Conservation (phyloP, 1,139 yeast species). For the Sugiyamaella neomexicana region DNA sequence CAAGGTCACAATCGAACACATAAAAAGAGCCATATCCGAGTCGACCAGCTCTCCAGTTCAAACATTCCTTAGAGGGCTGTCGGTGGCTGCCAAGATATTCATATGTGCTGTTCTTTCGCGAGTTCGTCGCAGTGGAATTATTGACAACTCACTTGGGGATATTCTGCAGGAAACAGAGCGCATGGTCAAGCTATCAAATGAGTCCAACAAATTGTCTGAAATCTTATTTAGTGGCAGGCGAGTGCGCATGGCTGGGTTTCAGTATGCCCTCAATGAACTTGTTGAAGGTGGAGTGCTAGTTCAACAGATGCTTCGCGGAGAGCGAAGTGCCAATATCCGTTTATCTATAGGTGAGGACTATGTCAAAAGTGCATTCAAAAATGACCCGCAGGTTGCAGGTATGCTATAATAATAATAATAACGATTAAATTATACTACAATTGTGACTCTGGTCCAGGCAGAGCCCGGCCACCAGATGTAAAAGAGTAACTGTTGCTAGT, state of each 20-base stretch:
- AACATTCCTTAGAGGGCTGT: conserved; percentile 56
- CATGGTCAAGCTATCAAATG: conserved; percentile 42
- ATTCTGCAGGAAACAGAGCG: conserved; percentile 73
- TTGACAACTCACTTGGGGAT: conserved; percentile 73
- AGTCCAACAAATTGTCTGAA: conserved; percentile 28
- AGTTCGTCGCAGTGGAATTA: conserved; percentile 65
- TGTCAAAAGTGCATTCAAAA: conserved; percentile 56
- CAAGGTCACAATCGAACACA: conserved; percentile 66
- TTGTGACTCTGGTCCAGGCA: not conserved
- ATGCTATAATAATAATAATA: conserved; percentile 30
- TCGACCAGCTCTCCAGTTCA: conserved; percentile 73
- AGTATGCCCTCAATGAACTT: conserved; percentile 60
- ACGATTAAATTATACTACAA: not conserved
- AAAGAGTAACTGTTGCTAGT: not conserved
- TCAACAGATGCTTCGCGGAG: conserved; percentile 67
- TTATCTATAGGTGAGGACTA: conserved; percentile 73
- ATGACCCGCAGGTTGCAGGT: conserved; percentile 49
- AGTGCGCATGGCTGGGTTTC: conserved; percentile 48
- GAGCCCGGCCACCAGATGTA: not conserved
- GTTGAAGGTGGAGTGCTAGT: conserved; percentile 75
- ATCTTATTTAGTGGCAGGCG: conserved; percentile 27
- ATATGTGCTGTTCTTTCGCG: conserved; percentile 66
- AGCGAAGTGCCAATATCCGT: conserved; percentile 62
- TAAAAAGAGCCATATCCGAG: conserved; percentile 76
- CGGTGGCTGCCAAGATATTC: conserved; percentile 71